Evolutionary conservation across 129 eudicot genomes (phyloP).

Genomic region (Arctium minus): DNA sequence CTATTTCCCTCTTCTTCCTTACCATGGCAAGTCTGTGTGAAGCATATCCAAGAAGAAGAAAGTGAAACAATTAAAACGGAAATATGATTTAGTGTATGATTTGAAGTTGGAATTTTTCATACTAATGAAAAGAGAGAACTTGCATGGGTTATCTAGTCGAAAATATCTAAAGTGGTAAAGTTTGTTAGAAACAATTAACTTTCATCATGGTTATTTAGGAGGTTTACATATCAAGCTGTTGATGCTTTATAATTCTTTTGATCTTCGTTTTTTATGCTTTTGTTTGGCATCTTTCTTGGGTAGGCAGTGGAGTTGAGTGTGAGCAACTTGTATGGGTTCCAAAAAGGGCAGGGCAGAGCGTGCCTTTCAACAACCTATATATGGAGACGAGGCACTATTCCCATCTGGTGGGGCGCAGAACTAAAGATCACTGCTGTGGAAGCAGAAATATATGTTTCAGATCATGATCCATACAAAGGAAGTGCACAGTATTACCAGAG

Average conservation of each 20-base stretch:
- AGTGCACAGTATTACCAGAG: slow-evolving; percentile 82
- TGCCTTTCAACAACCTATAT: slow-evolving; percentile 79
- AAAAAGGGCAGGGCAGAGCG: slow-evolving; percentile 64
- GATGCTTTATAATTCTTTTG: not conserved
- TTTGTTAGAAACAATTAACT: not conserved
- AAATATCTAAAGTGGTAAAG: not conserved
- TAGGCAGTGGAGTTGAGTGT: slow-evolving; percentile 98
- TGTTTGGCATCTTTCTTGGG: slow-evolving; percentile 14
- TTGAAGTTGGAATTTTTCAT: not conserved
- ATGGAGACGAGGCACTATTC: slow-evolving; percentile 96
- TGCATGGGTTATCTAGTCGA: not conserved
- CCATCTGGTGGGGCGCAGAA: slow-evolving; percentile 99
- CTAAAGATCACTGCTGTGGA: slow-evolving; percentile 93
- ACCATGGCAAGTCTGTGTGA: slow-evolving; percentile 7
- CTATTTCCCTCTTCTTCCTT: slow-evolving; percentile 3
- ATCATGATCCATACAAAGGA: slow-evolving; percentile 92
- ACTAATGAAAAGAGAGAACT: not conserved
- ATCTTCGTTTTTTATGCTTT: slow-evolving; percentile 1
- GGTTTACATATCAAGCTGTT: slow-evolving; percentile 9
- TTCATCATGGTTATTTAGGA: not conserved
- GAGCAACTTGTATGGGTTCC: slow-evolving; percentile 98
- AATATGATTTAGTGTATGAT: not conserved
- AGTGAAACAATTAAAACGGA: not conserved
- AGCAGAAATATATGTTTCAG: slow-evolving; percentile 95
- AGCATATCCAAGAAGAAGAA: not conserved